Percentiles rank a stretch among this genome's conserved stretches.
Conservation (phyloP, 2,329 filamentous ascomycete genomes). For the Pseudogymnoascus sp. region DNA sequence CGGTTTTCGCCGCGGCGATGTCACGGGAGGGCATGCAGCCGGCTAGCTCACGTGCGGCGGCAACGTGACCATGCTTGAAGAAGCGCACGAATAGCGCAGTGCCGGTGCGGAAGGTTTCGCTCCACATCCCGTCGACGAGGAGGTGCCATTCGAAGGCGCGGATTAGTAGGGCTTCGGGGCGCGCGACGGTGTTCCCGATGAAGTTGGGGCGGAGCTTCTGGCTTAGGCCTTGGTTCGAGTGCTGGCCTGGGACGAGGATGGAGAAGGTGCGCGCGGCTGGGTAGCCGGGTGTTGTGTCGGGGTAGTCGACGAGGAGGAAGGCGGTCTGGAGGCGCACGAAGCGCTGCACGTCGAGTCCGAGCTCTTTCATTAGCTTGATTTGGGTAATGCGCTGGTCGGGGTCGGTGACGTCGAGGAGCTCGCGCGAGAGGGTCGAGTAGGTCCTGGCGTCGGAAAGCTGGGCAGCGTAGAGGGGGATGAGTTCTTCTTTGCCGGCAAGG, state of each 20-base stretch:
- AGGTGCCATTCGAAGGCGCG: conserved; percentile 79
- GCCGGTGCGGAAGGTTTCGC: conserved; percentile 58
- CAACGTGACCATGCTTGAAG: conserved; percentile 44
- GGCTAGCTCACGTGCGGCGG: conserved; percentile 46
- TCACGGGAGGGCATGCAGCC: conserved; percentile 40
- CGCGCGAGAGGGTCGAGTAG: conserved; percentile 64
- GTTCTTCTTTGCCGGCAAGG: conserved; percentile 60
- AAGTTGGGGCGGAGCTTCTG: conserved; percentile 63
- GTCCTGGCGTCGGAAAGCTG: conserved; percentile 57
- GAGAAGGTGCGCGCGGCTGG: conserved; percentile 39
- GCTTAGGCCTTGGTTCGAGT: conserved; percentile 23
- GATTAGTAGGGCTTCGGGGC: conserved; percentile 49
- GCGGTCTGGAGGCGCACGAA: conserved; percentile 64
- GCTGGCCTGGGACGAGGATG: conserved; percentile 33
- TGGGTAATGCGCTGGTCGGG: conserved; percentile 55
- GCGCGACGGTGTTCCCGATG: conserved; percentile 48
- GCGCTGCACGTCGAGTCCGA: conserved; percentile 61
- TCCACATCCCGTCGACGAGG: conserved; percentile 63
- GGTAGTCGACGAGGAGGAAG: conserved; percentile 42
- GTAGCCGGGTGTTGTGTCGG: conserved; percentile 30
- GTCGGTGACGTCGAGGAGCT: conserved; percentile 66
- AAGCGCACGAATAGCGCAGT: conserved; percentile 74
- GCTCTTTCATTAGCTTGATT: conserved; percentile 65
- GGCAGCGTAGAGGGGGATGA: conserved; percentile 83
- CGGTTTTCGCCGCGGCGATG: conserved; percentile 27